Conservation (phyloP, 2,329 filamentous ascomycete species). For the Pseudogymnoascus sp. region DNA sequence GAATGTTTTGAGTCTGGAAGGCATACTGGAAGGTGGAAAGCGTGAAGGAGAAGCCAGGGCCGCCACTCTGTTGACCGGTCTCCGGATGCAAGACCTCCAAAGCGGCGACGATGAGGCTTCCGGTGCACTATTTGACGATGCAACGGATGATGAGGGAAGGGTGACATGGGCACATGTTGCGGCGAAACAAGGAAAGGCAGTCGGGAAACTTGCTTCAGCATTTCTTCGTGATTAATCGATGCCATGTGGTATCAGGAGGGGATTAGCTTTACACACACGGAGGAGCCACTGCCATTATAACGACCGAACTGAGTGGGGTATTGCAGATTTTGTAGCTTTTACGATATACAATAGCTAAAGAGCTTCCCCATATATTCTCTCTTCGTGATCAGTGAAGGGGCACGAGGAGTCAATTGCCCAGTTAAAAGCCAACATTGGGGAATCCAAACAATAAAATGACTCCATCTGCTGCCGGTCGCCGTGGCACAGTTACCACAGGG, state of each 20-base stretch:
- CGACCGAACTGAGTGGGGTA: not conserved
- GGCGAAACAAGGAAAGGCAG: not conserved
- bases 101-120: not conserved
- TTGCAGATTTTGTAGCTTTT: not conserved
- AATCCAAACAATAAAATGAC: not conserved
- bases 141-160: not conserved
- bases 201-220: conserved; percentile 1
- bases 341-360: not conserved
- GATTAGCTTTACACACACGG: not conserved
- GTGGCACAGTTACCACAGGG: not conserved
- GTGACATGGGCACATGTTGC: not conserved
- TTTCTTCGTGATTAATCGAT: not conserved
- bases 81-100: not conserved
- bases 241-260: not conserved
- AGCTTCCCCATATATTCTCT: not conserved
- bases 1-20: not conserved
- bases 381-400: not conserved
- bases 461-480: not conserved
- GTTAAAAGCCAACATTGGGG: not conserved
- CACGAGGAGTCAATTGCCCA: not conserved
- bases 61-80: not conserved
- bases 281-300: not conserved
- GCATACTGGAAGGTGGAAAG: not conserved
- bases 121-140: not conserved
- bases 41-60: not conserved